Conservation (phyloP, 768 basidiomycete species). For the Mrakia hoshinonis region DNA sequence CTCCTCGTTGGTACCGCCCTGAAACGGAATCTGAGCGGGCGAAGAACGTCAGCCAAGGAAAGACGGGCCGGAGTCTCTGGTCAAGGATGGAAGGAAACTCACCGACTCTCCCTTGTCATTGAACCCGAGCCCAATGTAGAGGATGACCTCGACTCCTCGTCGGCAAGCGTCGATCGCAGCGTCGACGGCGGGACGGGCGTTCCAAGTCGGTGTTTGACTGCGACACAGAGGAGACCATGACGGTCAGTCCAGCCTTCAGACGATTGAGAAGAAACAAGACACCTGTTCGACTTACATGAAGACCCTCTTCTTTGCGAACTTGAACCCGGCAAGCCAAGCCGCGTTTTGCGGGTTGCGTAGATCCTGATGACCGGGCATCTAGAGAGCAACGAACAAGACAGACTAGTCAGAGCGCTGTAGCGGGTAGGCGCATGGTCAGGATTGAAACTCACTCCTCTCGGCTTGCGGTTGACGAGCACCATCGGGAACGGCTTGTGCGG, state of each 20-base stretch:
- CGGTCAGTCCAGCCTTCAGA: background rate
- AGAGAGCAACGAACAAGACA: background rate
- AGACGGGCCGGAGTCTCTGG: background rate
- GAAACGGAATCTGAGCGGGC: constrained; percentile 49
- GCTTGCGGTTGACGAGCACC: constrained; percentile 56
- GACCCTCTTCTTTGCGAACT: constrained; percentile 53
- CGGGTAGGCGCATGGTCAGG: background rate
- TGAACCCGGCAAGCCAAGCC: constrained; percentile 59
- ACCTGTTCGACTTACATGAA: constrained; percentile 48
- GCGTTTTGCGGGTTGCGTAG: constrained; percentile 54
- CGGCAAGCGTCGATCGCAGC: constrained; percentile 55
- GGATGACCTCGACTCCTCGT: constrained; percentile 53
- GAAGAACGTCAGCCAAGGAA: too few relatives aligned
- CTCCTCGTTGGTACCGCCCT: constrained; percentile 66
- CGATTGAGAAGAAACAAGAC: background rate
- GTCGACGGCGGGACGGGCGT: constrained; percentile 55
- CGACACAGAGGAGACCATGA: background rate
- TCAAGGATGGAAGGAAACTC: background rate
- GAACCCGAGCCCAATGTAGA: constrained; percentile 55
- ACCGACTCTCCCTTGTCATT: constrained; percentile 53
- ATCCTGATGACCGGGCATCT: constrained; percentile 40
- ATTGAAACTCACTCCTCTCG: constrained; percentile 46
- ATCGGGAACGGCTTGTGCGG: constrained; percentile 57
- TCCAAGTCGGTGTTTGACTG: constrained; percentile 63
- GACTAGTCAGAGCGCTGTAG: background rate